A percentile compares a stretch with the other conserved stretches of the same genome.
Evolutionary conservation across 2,329 filamentous ascomycete genomes (phyloP).

Genomic region (Pestalotiopsis sp.): DNA sequence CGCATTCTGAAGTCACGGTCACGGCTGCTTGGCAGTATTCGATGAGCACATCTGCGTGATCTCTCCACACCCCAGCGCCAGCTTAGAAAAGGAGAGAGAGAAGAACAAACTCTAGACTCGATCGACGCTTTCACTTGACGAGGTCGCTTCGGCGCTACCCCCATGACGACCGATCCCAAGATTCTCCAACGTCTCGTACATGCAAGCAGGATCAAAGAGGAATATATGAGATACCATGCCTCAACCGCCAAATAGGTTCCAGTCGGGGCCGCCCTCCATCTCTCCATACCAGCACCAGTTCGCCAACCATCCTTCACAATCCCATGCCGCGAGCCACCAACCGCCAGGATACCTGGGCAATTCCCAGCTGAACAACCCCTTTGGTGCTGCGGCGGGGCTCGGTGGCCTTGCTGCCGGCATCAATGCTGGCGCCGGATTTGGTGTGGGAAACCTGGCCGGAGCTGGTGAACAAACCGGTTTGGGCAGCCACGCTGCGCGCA

Average conservation of each 20-base stretch:
- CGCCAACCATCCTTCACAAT: constrained; percentile 56
- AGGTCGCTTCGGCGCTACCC: constrained; percentile 16
- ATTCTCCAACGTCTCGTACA: constrained; percentile 9
- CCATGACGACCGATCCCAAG: constrained; percentile 15
- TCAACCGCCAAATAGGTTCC: constrained; percentile 48
- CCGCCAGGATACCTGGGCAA: constrained; percentile 73
- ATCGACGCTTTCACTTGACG: neutral
- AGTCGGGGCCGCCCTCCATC: constrained; percentile 45
- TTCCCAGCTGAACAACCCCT: constrained; percentile 65
- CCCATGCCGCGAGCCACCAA: constrained; percentile 41
- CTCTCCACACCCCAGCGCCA: neutral
- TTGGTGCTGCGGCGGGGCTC: constrained; percentile 59
- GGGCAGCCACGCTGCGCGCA: constrained; percentile 83
- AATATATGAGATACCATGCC: constrained; percentile 30
- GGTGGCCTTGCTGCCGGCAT: constrained; percentile 57
- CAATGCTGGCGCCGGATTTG: constrained; percentile 50
- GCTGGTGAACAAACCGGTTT: constrained; percentile 67
- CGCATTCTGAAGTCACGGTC: neutral
- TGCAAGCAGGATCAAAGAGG: constrained; percentile 13
- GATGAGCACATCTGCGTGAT: neutral
- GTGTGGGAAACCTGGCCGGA: constrained; percentile 39
- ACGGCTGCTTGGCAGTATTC: neutral
- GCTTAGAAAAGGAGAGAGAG: neutral
- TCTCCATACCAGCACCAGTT: constrained; percentile 55
- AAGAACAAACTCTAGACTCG: neutral